These are phyloP conservation scores for Tricholoma flavovirens DNA, from an alignment of 768 basidiomycete species.

Conservation along the genomic window DNA sequence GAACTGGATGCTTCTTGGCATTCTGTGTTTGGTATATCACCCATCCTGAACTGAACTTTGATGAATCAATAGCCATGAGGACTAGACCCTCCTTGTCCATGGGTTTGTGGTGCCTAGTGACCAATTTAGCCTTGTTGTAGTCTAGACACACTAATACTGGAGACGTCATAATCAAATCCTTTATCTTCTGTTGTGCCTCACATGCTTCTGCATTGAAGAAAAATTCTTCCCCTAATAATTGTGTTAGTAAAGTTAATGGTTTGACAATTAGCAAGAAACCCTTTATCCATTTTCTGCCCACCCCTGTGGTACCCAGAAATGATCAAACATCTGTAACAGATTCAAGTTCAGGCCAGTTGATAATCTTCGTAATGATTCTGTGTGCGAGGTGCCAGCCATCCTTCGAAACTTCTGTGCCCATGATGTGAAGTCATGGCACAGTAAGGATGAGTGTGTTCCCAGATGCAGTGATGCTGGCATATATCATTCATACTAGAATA, in stretches of 20 bases:
- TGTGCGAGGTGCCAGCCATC: constrained; percentile 26
- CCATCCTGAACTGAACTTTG: constrained; percentile 26
- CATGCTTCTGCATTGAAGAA: constrained; percentile 16
- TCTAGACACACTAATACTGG: constrained; percentile 29
- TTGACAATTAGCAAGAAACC: constrained; percentile 19
- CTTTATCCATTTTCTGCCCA: constrained; percentile 18
- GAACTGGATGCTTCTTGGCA: constrained; percentile 14
- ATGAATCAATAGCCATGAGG: constrained; percentile 30
- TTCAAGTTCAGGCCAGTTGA: constrained; percentile 20
- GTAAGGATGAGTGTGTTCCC: constrained; percentile 23
- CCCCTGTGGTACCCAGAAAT: constrained; percentile 22
- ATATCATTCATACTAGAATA: constrained; percentile 16
- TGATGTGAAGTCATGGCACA: constrained; percentile 17
- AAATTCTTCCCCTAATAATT: constrained; percentile 15
- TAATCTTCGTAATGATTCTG: constrained; percentile 18
- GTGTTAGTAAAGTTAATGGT: constrained; percentile 18
- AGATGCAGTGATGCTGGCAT: constrained; percentile 27
- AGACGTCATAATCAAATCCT: constrained; percentile 12
- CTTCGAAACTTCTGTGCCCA: constrained; percentile 21
- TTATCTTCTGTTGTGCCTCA: constrained; percentile 21
- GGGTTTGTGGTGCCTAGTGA: constrained; percentile 1
- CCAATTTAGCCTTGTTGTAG: constrained; percentile 15
- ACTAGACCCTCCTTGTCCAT: constrained; percentile 19
- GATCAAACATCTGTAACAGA: constrained; percentile 15
- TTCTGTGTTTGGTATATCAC: constrained; percentile 26